A percentile compares a stretch with the other conserved stretches of the same genome.
These are phyloP conservation scores for Fusarium burgessii DNA, from an alignment of 2,329 filamentous ascomycete genomes.

Conservation along the genomic window DNA sequence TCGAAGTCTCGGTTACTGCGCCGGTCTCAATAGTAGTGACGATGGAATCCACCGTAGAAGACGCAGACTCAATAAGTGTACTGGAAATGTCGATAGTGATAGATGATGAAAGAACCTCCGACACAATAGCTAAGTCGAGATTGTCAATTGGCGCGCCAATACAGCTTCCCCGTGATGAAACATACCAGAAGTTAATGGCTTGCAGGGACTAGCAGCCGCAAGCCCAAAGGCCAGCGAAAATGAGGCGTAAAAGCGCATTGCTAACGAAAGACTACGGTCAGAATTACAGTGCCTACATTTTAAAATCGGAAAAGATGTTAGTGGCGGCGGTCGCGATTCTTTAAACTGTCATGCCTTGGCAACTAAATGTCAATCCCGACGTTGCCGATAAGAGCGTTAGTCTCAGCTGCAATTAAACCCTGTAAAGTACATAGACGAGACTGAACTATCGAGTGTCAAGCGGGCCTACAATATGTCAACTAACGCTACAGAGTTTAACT, in stretches of 20 bases:
- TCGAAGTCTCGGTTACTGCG: neutral
- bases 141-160: neutral
- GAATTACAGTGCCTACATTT: neutral
- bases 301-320: neutral
- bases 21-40: neutral
- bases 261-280: neutral
- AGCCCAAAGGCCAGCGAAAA: neutral
- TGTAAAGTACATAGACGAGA: neutral
- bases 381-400: neutral
- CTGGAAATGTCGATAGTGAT: accelerated
- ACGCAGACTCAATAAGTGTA: neutral
- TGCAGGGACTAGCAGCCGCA: neutral
- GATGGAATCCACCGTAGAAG: neutral
- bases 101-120: neutral
- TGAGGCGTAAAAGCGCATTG: neutral
- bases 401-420: neutral
- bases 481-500: neutral
- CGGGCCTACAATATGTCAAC: neutral
- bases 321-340: neutral
- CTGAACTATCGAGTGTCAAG: neutral
- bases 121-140: neutral
- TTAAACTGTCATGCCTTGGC: neutral
- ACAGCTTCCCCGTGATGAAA: accelerated
- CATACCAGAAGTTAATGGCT: neutral
- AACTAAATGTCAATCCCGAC: neutral